phyloP scores from a whole-genome alignment of 129 eudicot species.

The sunflower (Helianthus annuus) region DNA sequence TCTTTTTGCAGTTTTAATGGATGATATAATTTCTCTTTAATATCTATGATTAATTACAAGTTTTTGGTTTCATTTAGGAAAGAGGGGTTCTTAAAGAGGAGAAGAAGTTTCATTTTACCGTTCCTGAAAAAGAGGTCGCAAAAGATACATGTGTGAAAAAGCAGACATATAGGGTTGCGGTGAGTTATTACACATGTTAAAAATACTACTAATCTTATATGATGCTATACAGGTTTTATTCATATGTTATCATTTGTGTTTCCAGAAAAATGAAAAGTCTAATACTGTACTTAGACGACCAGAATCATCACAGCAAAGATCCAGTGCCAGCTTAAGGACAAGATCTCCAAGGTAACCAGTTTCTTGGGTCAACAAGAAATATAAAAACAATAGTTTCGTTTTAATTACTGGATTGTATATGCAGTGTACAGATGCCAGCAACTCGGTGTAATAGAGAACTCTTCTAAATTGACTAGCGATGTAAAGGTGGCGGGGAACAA shows the following conservation, averaged over 20 bases:
- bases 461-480: constrained; percentile 22
- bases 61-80: constrained; percentile 54
- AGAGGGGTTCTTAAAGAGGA: constrained; percentile 87
- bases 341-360: constrained; percentile 49
- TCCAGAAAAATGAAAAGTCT: constrained; percentile 36
- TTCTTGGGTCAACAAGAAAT: constrained; percentile 4
- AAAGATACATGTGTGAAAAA: constrained; percentile 28
- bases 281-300: background rate
- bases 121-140: constrained; percentile 38
- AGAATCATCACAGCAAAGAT: constrained; percentile 23
- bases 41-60: background rate
- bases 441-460: constrained; percentile 40
- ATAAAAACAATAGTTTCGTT: background rate
- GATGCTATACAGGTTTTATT: constrained; percentile 8
- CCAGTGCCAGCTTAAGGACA: constrained; percentile 26
- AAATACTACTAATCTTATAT: background rate
- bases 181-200: constrained; percentile 24
- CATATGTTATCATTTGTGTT: constrained; percentile 17
- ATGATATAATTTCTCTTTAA: background rate
- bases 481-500: constrained; percentile 6
- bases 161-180: constrained; percentile 37
- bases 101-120: constrained; percentile 42
- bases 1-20: background rate
- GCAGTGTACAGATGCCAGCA: constrained; percentile 33
- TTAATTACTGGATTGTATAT: background rate